Evolutionary conservation across 2,329 filamentous ascomycete genomes (phyloP).

Genomic region (Xylaria sp.): DNA sequence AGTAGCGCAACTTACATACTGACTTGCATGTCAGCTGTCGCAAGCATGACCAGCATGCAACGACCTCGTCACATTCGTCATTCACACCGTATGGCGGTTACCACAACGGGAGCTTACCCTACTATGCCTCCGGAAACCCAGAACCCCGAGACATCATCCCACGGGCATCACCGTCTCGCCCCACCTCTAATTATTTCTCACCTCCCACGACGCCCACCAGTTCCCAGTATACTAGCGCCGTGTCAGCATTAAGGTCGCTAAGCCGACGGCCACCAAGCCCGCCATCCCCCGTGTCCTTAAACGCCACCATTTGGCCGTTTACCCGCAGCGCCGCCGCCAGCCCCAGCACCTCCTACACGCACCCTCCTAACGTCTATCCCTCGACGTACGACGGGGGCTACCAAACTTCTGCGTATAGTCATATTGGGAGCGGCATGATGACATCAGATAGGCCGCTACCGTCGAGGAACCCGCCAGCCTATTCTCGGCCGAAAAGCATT

Average conservation of each 20-base stretch:
- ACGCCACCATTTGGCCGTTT: conserved; percentile 65
- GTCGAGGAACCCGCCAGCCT: conserved; percentile 63
- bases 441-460: conserved; percentile 66
- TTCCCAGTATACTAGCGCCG: conserved; percentile 61
- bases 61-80: conserved; percentile 46
- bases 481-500: conserved; percentile 70
- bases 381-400: conserved; percentile 65
- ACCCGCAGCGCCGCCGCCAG: conserved; percentile 63
- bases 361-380: conserved; percentile 57
- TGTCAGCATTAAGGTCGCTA: conserved; percentile 67
- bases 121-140: conserved; percentile 58
- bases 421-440: conserved; percentile 53
- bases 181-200: conserved; percentile 65
- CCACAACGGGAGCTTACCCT: conserved; percentile 54
- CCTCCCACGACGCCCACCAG: conserved; percentile 63
- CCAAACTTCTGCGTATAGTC: conserved; percentile 52
- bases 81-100: conserved; percentile 50
- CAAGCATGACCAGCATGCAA: conserved; percentile 60
- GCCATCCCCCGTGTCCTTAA: conserved; percentile 61
- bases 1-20: conserved; percentile 40
- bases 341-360: conserved; percentile 64
- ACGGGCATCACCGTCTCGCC: conserved; percentile 70
- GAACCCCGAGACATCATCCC: conserved; percentile 72
- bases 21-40: conserved; percentile 59
- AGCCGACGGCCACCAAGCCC: conserved; percentile 66